Percentiles rank a stretch among this genome's conserved stretches.
These are phyloP conservation scores for Rhizopogon sp. DNA, from an alignment of 768 basidiomycete genomes.

Conservation along the genomic window DNA sequence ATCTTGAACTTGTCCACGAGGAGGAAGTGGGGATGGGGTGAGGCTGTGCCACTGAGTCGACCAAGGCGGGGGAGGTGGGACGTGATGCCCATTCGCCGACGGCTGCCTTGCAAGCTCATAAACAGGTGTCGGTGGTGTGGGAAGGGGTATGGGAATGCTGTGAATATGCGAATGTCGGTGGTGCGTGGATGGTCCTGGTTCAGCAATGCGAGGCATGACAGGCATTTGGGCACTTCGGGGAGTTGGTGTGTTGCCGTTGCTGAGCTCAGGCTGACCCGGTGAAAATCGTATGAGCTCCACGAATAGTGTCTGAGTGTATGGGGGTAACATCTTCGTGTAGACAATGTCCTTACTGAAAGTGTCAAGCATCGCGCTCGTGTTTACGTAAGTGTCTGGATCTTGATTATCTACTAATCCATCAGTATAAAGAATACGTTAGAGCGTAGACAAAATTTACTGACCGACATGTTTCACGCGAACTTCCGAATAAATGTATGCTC, in stretches of 20 bases:
- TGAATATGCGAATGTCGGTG: slow-evolving; percentile 25
- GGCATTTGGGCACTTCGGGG: slow-evolving; percentile 12
- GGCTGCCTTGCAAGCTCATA: slow-evolving; percentile 27
- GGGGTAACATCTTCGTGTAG: slow-evolving; percentile 60
- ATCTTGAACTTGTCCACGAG: slow-evolving; percentile 22
- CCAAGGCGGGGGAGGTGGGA: slow-evolving; percentile 30
- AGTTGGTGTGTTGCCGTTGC: slow-evolving; percentile 10
- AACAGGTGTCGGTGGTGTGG: slow-evolving; percentile 29
- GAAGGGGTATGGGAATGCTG: slow-evolving; percentile 25
- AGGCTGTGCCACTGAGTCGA: slow-evolving; percentile 26
- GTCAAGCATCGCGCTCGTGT: slow-evolving; percentile 70
- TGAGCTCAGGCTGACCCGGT: slow-evolving; percentile 25
- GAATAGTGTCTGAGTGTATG: slow-evolving; percentile 63
- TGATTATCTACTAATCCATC: slow-evolving; percentile 32
- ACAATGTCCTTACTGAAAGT: slow-evolving; percentile 68
- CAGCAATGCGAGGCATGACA: slow-evolving; percentile 17
- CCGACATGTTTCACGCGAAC: slow-evolving; percentile 65
- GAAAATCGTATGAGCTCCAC: slow-evolving; percentile 59
- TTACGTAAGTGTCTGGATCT: slow-evolving; percentile 58
- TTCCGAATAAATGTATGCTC: slow-evolving; percentile 67
- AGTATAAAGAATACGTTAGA: slow-evolving; percentile 6
- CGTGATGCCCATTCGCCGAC: slow-evolving; percentile 28
- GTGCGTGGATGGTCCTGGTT: slow-evolving; percentile 24
- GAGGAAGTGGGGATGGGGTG: slow-evolving; percentile 7
- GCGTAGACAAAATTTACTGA: slow-evolving; percentile 26